Percentiles rank a stretch among this genome's conserved stretches.
Conservation (phyloP, 257 asterid species). For the Solanum bulbocastanum region DNA sequence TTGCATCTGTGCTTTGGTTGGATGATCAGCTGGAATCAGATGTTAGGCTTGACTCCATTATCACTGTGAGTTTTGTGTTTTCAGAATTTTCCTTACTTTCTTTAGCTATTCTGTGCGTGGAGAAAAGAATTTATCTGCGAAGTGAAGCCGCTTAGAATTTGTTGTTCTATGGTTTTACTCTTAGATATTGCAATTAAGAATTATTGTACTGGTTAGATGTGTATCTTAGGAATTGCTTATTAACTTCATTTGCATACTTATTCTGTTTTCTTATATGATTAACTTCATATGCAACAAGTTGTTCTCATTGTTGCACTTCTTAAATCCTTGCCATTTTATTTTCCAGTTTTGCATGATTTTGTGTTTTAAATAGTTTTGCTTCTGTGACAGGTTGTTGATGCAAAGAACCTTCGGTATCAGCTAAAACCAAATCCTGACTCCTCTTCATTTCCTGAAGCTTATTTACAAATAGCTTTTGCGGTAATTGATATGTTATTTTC, state of each 20-base stretch:
- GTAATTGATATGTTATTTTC: constrained; percentile 21
- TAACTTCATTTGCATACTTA: neutral
- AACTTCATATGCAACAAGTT: neutral
- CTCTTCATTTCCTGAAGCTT: constrained; percentile 92
- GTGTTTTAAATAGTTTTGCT: neutral
- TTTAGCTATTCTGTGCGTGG: neutral
- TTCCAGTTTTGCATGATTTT: neutral
- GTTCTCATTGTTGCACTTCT: neutral
- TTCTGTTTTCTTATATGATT: neutral
- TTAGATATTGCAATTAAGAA: neutral
- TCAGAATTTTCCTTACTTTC: neutral
- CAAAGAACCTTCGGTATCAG: constrained; percentile 89
- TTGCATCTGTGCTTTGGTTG: constrained; percentile 97
- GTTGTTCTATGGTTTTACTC: neutral
- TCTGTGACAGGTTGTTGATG: constrained; percentile 77
- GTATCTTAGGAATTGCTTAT: neutral
- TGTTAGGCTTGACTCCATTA: constrained; percentile 79
- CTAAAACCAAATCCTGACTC: constrained; percentile 58
- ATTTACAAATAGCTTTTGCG: constrained; percentile 89
- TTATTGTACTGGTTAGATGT: neutral
- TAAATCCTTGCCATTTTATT: neutral
- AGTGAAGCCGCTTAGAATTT: neutral
- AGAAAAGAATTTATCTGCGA: neutral
- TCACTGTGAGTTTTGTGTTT: constrained; percentile 55
- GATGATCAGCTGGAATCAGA: constrained; percentile 93